Conservation (phyloP, 140 eudicot species). For the Oenanthe javanica region DNA sequence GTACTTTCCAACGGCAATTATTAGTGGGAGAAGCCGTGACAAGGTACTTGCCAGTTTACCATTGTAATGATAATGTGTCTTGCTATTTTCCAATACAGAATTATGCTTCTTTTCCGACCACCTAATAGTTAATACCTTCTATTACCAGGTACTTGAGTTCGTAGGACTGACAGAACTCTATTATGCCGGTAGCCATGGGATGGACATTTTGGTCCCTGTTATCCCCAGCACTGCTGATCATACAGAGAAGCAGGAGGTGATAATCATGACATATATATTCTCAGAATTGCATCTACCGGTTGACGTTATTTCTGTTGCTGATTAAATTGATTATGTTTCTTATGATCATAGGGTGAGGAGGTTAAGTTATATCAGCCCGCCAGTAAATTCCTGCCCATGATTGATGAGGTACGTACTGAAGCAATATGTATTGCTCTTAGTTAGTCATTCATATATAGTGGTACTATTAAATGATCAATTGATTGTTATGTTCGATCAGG, state of each 20-base stretch:
- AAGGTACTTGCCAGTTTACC: constrained; percentile 38
- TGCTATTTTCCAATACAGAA: not conserved
- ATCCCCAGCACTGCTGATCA: constrained; percentile 29
- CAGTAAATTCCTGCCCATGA: constrained; percentile 83
- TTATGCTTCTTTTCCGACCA: not conserved
- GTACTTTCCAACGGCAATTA: constrained; percentile 79
- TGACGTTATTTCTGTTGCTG: not conserved
- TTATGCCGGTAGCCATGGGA: constrained; percentile 99
- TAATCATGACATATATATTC: constrained; percentile 9
- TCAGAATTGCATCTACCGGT: not conserved
- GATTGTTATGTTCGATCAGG: constrained; percentile 25
- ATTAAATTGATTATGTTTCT: constrained; percentile 9
- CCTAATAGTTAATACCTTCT: constrained; percentile 7
- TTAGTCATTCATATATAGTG: not conserved
- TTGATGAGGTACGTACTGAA: constrained; percentile 54
- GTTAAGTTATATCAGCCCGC: constrained; percentile 86
- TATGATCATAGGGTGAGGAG: constrained; percentile 46
- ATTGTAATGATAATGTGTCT: not conserved
- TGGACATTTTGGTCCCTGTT: constrained; percentile 91
- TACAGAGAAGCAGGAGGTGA: constrained; percentile 70
- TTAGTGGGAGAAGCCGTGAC: constrained; percentile 94
- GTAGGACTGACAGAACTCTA: constrained; percentile 78
- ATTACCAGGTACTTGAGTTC: constrained; percentile 61
- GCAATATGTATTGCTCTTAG: not conserved
- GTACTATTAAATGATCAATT: not conserved